Evolutionary conservation across 768 basidiomycete species (phyloP).

Genomic region (Pleurotus salmoneostramineus): DNA sequence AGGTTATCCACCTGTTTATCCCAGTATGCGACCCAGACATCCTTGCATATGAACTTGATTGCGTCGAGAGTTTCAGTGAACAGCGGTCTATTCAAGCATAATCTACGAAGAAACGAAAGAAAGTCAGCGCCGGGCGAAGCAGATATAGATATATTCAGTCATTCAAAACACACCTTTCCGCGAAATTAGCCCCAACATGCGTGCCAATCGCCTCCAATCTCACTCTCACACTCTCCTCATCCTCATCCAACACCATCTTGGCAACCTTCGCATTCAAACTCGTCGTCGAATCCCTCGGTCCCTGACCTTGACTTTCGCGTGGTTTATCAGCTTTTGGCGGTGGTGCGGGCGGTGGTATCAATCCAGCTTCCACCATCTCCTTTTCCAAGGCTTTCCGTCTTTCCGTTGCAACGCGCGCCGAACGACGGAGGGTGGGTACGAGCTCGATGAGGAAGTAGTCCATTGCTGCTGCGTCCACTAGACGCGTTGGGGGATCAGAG

Average conservation of each 20-base stretch:
- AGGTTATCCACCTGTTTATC: constrained; percentile 96
- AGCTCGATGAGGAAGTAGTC: constrained; percentile 87
- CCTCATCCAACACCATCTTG: constrained; percentile 39
- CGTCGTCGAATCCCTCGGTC: constrained; percentile 40
- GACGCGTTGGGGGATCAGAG: constrained; percentile 58
- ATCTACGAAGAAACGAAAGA: constrained; percentile 32
- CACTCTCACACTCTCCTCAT: constrained; percentile 66
- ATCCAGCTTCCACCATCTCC: constrained; percentile 76
- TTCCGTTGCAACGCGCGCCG: constrained; percentile 67
- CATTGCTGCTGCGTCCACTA: constrained; percentile 67
- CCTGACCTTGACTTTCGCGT: constrained; percentile 28
- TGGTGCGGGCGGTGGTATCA: constrained; percentile 50
- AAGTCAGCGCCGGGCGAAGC: neutral
- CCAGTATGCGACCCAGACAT: constrained; percentile 90
- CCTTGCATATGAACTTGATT: constrained; percentile 96
- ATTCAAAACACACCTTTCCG: constrained; percentile 69
- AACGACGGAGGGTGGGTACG: constrained; percentile 69
- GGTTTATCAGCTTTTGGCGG: constrained; percentile 28
- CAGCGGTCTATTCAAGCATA: constrained; percentile 70
- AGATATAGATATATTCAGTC: no score
- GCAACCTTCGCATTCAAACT: constrained; percentile 29
- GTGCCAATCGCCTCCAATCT: constrained; percentile 81
- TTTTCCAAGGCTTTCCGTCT: constrained; percentile 67
- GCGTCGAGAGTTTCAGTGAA: constrained; percentile 84
- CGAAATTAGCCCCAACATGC: constrained; percentile 83